Conservation (phyloP, 2,329 filamentous ascomycete species). For the Colletotrichum shisoi region DNA sequence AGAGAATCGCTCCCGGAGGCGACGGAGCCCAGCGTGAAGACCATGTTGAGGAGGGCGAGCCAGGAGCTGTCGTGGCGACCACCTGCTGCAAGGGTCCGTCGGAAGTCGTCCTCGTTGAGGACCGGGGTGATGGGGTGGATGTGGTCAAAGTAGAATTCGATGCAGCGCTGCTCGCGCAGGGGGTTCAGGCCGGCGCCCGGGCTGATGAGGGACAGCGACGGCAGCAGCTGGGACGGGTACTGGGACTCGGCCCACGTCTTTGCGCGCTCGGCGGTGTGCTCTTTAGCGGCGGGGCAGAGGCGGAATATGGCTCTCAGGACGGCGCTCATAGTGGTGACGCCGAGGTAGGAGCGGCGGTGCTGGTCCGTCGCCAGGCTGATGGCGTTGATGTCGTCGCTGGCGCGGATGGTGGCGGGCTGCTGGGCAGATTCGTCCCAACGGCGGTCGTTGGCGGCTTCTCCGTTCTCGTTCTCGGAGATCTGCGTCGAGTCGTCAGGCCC, state of each 20-base stretch:
- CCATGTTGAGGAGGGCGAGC: conserved; percentile 68
- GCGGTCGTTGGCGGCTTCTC: conserved; percentile 44
- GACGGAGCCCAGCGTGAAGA: conserved; percentile 68
- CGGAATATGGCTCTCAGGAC: conserved; percentile 65
- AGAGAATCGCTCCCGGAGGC: conserved; percentile 63
- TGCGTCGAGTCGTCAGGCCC: conserved; percentile 41
- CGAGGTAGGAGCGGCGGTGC: conserved; percentile 66
- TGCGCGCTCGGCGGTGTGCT: conserved; percentile 43
- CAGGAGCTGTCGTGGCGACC: conserved; percentile 64
- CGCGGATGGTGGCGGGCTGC: conserved; percentile 41
- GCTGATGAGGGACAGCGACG: conserved; percentile 36
- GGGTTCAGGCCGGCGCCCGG: conserved; percentile 53
- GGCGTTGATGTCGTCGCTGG: conserved; percentile 48
- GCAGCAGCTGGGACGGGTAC: conserved; percentile 46
- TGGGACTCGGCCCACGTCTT: conserved; percentile 41
- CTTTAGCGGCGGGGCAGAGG: conserved; percentile 46
- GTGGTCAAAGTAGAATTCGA: conserved; percentile 69
- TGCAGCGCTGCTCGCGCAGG: conserved; percentile 51
- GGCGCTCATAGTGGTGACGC: conserved; percentile 70
- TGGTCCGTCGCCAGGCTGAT: conserved; percentile 61
- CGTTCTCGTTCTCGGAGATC: conserved; percentile 45
- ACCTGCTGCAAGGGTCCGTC: conserved; percentile 44
- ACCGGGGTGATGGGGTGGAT: conserved; percentile 68
- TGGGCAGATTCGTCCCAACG: conserved; percentile 45
- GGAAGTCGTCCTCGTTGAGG: conserved; percentile 66